Evolutionary conservation across 306 rosid genomes (phyloP).

Genomic region (Glycine latifolia): DNA sequence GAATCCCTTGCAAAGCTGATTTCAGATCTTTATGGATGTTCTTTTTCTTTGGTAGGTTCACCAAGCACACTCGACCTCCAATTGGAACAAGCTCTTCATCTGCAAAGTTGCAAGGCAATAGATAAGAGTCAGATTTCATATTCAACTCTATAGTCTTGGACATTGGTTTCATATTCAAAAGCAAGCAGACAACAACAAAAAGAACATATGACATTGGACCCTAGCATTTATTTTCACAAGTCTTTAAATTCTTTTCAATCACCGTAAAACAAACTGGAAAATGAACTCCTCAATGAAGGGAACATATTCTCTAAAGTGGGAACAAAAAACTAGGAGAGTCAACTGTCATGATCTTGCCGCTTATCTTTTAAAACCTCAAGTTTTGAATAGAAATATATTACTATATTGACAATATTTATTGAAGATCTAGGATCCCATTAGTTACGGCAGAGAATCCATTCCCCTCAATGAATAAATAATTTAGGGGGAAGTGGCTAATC

Average conservation of each 20-base stretch:
- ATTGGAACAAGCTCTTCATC: constrained; percentile 58
- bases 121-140: constrained; percentile 26
- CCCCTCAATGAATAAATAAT: neutral
- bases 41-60: constrained; percentile 83
- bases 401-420: too few species aligned
- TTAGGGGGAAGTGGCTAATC: neutral
- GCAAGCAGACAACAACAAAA: neutral
- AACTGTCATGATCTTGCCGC: too few species aligned
- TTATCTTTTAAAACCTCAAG: too few species aligned
- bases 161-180: constrained; percentile 28
- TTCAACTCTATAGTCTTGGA: constrained; percentile 16
- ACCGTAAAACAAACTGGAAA: constrained; percentile 13
- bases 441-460: too few species aligned
- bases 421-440: too few species aligned
- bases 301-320: too few species aligned
- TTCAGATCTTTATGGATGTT: constrained; percentile 80
- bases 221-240: neutral
- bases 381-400: too few species aligned
- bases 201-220: neutral
- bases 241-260: constrained; percentile 36
- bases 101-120: constrained; percentile 47
- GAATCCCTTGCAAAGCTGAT: constrained; percentile 69
- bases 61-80: constrained; percentile 65
- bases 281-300: constrained; percentile 25
- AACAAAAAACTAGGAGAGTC: too few species aligned